phyloP scores from a whole-genome alignment of 129 eudicot genomes.

The Flaveria brownii region DNA sequence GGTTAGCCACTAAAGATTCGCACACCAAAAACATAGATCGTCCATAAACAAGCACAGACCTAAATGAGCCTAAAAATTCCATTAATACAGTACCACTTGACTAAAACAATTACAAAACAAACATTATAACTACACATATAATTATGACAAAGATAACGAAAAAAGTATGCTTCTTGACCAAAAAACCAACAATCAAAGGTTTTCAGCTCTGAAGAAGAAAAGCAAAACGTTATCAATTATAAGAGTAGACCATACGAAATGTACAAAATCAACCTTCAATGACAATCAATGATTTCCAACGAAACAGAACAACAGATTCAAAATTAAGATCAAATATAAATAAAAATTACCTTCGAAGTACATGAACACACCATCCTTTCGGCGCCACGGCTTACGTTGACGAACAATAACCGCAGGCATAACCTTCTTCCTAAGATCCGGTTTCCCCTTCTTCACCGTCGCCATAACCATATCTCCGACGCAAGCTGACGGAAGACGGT shows the following conservation, averaged over 20 bases:
- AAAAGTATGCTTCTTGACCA: neutral
- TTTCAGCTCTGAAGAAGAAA: neutral
- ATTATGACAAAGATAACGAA: too few species aligned
- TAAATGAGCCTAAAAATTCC: neutral
- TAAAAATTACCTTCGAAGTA: conserved; percentile 76
- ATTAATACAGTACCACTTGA: neutral
- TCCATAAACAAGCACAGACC: neutral
- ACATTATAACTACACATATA: neutral
- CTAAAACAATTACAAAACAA: too few species aligned
- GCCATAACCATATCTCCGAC: conserved; percentile 99
- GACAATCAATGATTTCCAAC: too few species aligned
- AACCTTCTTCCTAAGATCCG: conserved; percentile 96
- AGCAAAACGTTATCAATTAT: neutral
- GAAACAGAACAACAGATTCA: neutral
- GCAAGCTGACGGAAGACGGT: conserved; percentile 82
- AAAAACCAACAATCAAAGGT: neutral
- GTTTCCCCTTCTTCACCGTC: conserved; percentile 96
- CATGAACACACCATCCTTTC: conserved; percentile 99
- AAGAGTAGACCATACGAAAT: too few species aligned
- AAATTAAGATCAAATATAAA: neutral
- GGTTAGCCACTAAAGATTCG: neutral
- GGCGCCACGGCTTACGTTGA: conserved; percentile 97
- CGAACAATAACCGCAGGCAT: conserved; percentile 98
- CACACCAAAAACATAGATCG: neutral
- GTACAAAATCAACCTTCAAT: too few species aligned